Evolutionary conservation across 768 basidiomycete genomes (phyloP).

Genomic region (Lactifluus volemus): DNA sequence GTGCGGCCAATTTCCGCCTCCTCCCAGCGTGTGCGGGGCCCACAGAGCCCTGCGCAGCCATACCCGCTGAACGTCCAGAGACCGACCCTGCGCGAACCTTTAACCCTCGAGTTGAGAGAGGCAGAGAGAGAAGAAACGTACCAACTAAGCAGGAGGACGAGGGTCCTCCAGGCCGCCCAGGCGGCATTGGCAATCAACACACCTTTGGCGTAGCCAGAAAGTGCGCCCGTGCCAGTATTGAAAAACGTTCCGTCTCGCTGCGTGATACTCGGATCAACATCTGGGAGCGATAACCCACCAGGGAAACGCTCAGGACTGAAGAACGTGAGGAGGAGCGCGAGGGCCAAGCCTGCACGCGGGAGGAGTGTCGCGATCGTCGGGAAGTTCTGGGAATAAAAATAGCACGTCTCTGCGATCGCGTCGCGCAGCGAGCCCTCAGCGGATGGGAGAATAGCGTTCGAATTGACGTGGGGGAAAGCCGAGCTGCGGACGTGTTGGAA

Average conservation of each 20-base stretch:
- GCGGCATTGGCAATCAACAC: slow-evolving; percentile 23
- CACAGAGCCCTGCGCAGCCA: slow-evolving; percentile 65
- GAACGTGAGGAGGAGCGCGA: slow-evolving; percentile 66
- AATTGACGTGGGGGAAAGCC: slow-evolving; percentile 36
- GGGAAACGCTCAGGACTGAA: slow-evolving; percentile 32
- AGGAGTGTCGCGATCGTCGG: too few relatives aligned
- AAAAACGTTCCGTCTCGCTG: too few relatives aligned
- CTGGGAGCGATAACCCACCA: too few relatives aligned
- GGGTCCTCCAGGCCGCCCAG: slow-evolving; percentile 69
- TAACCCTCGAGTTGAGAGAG: slow-evolving; percentile 38
- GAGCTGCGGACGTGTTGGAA: slow-evolving; percentile 68
- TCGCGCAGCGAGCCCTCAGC: slow-evolving; percentile 31
- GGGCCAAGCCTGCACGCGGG: slow-evolving; percentile 15
- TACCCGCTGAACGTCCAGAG: too few relatives aligned
- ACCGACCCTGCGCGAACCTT: too few relatives aligned
- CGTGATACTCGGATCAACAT: too few relatives aligned
- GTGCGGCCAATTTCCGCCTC: slow-evolving; percentile 65
- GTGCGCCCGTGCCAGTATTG: too few relatives aligned
- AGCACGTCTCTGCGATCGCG: slow-evolving; percentile 52
- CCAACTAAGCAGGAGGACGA: slow-evolving; percentile 38
- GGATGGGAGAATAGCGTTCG: slow-evolving; percentile 9
- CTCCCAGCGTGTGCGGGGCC: slow-evolving; percentile 78
- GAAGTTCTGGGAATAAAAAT: too few relatives aligned
- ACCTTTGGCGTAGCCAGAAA: too few relatives aligned
- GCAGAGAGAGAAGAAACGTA: slow-evolving; percentile 24